A percentile compares a stretch with the other conserved stretches of the same genome.
These are phyloP conservation scores for Exidia glandulosa DNA, from an alignment of 768 basidiomycete genomes.

Conservation along the genomic window DNA sequence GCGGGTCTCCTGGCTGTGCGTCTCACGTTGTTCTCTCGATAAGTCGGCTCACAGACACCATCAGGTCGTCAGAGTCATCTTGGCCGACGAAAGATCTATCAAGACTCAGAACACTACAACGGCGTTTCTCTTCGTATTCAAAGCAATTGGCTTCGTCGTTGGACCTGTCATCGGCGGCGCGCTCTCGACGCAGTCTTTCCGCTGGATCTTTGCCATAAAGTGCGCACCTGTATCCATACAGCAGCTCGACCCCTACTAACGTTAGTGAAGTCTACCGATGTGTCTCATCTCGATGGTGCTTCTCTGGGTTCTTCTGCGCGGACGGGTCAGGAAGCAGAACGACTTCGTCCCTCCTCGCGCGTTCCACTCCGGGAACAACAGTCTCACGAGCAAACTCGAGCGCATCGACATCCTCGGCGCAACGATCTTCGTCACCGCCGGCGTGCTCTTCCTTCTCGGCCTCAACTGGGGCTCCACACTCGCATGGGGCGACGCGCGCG, in stretches of 20 bases:
- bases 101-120: constrained; percentile 33
- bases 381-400: constrained; percentile 15
- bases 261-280: constrained; percentile 28
- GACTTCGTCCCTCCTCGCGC: not conserved
- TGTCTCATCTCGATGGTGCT: constrained; percentile 25
- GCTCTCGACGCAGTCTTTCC: constrained; percentile 29
- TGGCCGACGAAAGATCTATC: constrained; percentile 33
- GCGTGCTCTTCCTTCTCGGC: constrained; percentile 37
- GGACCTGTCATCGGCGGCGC: constrained; percentile 38
- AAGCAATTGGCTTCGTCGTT: constrained; percentile 28
- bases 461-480: constrained; percentile 39
- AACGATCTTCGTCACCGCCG: constrained; percentile 30
- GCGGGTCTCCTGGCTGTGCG: constrained; percentile 11
- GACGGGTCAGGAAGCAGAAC: constrained; percentile 7
- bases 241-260: not conserved
- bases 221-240: constrained; percentile 12
- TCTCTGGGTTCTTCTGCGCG: constrained; percentile 31
- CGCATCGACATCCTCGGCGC: constrained; percentile 39
- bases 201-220: constrained; percentile 51
- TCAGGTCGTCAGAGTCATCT: constrained; percentile 31
- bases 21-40: constrained; percentile 9
- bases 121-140: constrained; percentile 31
- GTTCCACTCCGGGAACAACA: not conserved
- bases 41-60: constrained; percentile 11
- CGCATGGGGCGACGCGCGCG: constrained; percentile 29